A percentile compares a stretch with the other conserved stretches of the same genome.
Conservation (phyloP, 192 early-diverging fungal genomes). For the Cetraspora pellucida region DNA sequence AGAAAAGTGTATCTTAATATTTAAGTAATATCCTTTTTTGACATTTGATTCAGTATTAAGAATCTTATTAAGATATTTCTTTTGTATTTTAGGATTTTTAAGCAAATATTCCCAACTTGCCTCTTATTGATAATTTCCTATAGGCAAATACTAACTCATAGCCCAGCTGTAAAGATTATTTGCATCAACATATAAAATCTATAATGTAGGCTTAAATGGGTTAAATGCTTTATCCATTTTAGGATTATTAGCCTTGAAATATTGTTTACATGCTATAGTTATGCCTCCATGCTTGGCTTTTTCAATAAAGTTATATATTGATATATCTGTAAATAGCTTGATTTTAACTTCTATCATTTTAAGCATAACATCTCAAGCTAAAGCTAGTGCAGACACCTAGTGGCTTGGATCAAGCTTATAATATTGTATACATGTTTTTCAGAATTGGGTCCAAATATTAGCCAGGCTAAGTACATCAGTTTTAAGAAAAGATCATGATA, state of each 20-base stretch:
- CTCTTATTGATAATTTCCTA: conserved; percentile 13
- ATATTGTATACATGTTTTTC: neutral
- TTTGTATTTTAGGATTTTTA: conserved; percentile 3
- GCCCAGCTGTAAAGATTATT: conserved; percentile 10
- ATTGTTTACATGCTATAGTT: neutral
- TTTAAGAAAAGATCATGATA: conserved; percentile 22
- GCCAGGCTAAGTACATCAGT: neutral
- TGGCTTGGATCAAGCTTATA: conserved; percentile 5
- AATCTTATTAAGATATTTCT: conserved; percentile 1
- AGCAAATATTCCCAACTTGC: conserved; percentile 11
- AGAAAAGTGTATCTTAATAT: conserved; percentile 9
- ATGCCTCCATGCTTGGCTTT: neutral
- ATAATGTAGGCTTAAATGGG: too few species aligned
- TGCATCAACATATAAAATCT: neutral
- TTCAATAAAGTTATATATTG: conserved; percentile 12
- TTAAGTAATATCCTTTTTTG: neutral
- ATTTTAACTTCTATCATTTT: neutral
- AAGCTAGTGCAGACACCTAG: neutral
- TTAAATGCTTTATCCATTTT: too few species aligned
- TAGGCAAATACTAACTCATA: conserved; percentile 17
- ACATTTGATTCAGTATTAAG: neutral
- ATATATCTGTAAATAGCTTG: neutral
- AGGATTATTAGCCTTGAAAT: conserved; percentile 24
- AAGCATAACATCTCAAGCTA: neutral
- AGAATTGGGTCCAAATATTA: neutral